Evolutionary conservation across 768 basidiomycete species (phyloP).

Genomic region (Boletus sp.): DNA sequence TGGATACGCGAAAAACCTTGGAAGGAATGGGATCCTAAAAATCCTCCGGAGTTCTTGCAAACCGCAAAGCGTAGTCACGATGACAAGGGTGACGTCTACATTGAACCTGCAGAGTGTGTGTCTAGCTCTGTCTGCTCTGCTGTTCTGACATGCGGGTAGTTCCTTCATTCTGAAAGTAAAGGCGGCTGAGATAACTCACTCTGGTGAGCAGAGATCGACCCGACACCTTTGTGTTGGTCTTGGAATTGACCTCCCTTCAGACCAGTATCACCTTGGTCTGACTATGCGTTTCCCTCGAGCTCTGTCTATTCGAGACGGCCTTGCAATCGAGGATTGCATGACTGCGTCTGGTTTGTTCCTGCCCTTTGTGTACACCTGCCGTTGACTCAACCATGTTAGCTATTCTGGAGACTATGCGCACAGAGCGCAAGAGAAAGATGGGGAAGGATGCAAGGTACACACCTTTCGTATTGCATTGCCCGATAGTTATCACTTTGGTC

Average conservation of each 20-base stretch:
- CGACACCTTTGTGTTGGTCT: too few relatives aligned
- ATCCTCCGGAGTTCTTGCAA: conserved; percentile 66
- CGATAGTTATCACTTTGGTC: neutral
- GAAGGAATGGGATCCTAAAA: conserved; percentile 74
- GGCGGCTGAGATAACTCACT: conserved; percentile 82
- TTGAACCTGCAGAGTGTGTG: conserved; percentile 82
- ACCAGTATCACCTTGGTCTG: conserved; percentile 78
- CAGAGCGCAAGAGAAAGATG: conserved; percentile 73
- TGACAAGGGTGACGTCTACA: conserved; percentile 87
- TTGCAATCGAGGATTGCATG: conserved; percentile 69
- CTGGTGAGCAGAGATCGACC: conserved; percentile 46
- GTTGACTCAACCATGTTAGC: conserved; percentile 34
- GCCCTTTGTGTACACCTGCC: neutral
- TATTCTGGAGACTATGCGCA: conserved; percentile 55
- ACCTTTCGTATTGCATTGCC: neutral
- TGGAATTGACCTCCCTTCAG: conserved; percentile 34
- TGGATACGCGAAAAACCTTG: conserved; percentile 82
- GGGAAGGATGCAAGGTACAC: conserved; percentile 54
- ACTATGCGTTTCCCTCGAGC: conserved; percentile 97
- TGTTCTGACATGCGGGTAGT: conserved; percentile 38
- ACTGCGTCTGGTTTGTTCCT: conserved; percentile 53
- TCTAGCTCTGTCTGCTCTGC: neutral
- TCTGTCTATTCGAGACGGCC: conserved; percentile 73
- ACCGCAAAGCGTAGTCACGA: conserved; percentile 60
- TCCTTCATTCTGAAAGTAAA: conserved; percentile 94